Conservation (phyloP, 352 stramenopile genomes). For the Pythium pyrilobum region DNA sequence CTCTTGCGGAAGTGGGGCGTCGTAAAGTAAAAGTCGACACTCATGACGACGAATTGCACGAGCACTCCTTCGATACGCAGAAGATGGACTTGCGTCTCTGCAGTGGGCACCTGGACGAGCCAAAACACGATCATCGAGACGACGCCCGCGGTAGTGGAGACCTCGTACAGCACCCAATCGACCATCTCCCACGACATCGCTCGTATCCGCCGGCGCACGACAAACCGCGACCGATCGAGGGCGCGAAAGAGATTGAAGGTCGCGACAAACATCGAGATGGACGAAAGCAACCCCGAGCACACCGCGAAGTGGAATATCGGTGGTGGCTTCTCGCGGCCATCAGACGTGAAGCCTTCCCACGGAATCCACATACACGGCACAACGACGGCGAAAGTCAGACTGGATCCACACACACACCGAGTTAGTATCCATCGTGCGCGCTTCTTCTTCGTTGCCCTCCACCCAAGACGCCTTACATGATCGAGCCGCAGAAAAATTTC, state of each 20-base stretch:
- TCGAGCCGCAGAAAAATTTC: conserved; percentile 49
- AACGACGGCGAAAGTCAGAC: conserved; percentile 49
- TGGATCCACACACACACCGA: conserved; percentile 6
- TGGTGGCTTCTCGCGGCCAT: conserved; percentile 48
- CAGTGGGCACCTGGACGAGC: conserved; percentile 22
- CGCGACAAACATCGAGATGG: conserved; percentile 53
- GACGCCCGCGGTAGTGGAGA: conserved; percentile 37
- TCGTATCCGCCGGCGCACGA: conserved; percentile 44
- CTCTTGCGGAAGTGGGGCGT: conserved; percentile 54
- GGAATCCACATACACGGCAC: conserved; percentile 40
- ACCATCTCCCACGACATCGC: conserved; percentile 59
- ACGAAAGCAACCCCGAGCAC: conserved; percentile 38
- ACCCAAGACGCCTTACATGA: conserved; percentile 48
- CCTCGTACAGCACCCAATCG: conserved; percentile 63
- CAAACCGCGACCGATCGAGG: conserved; percentile 49
- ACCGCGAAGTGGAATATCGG: conserved; percentile 39
- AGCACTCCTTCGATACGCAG: conserved; percentile 29
- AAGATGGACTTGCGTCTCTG: neutral
- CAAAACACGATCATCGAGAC: conserved; percentile 51
- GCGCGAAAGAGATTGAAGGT: conserved; percentile 53
- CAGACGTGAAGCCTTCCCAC: conserved; percentile 38
- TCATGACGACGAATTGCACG: conserved; percentile 40
- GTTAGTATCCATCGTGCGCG: neutral
- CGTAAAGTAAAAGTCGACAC: conserved; percentile 55
- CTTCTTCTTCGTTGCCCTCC: no score